Evolutionary conservation across 306 rosid genomes (phyloP), one percentile per base, ranked within the genome.

Genomic region (Cicer arietinum): DNA sequence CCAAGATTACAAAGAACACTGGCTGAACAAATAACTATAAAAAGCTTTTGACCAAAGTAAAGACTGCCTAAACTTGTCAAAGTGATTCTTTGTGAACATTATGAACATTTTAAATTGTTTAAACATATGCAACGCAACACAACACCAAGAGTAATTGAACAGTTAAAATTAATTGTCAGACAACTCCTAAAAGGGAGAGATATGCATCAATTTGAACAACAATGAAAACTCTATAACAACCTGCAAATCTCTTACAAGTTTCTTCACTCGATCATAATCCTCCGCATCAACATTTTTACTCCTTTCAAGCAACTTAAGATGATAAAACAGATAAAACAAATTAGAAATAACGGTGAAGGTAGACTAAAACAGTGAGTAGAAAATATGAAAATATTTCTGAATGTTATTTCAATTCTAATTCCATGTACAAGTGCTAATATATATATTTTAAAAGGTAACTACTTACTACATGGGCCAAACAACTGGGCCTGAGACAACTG

Each of bases 251-350:
- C 57, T 84, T 84, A 82, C 90, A 52, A 86, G 87, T 12, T 75
- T 83, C 88, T 90, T 94, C 78, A 87, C 60, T 62, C 89, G 93
- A 75, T 81, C 87, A 84, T 89, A 94, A 73, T 94, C 99, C 45
- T 92, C 95, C 45, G 79, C 82, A 71, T 94, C 92, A 67, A 94
- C 67, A 75, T 84, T 78, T 78, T 83, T 92, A 79, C 82, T 75
- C 81, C 81, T 90, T 72, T 88, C 96, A 57, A 84, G 89, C 75
- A 94, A 75, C 99, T 94, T 79, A 14, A 83, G 48, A 69, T 44
- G 54, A 69, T 48, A 64, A 53, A 63, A 74, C 12, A 52, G 13
- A 18, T 0, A 47, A 62, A 73, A 42, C 54, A 50, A 35, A 8
- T 66, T 14, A 40, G 57, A 37, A 74, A 14, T 46, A 74, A 35